Percentiles rank a stretch among this genome's conserved stretches.
Evolutionary conservation across 495 filamentous ascomycete genomes (phyloP).

Genomic region (Talaromyces adpressus): DNA sequence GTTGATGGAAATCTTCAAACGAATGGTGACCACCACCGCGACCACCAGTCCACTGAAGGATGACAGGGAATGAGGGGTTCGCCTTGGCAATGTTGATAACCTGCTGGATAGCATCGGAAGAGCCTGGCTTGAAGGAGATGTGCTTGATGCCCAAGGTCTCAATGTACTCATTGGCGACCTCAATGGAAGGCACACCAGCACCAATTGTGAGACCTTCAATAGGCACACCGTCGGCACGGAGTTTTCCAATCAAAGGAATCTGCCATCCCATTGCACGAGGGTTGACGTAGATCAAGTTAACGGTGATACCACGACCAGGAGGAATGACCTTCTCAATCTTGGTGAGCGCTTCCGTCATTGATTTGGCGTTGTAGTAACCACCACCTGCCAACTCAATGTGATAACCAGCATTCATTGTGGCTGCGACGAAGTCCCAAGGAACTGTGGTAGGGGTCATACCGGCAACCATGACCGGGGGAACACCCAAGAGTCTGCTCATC

Average conservation of each 20-base stretch:
- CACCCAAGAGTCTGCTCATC: conserved; percentile 25
- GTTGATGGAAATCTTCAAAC: conserved; percentile 44
- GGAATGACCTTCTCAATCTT: conserved; percentile 20
- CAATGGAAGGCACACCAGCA: conserved; percentile 43
- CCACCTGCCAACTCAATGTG: conserved; percentile 33
- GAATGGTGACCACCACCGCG: conserved; percentile 47
- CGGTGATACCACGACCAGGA: conserved; percentile 26
- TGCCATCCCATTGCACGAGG: conserved; percentile 31
- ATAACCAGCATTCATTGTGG: conserved; percentile 34
- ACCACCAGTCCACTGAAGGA: conserved; percentile 46
- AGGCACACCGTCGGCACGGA: conserved; percentile 18
- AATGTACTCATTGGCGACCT: conserved; percentile 41
- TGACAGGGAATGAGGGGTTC: conserved; percentile 38
- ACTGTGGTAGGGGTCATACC: conserved; percentile 40
- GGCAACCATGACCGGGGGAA: conserved; percentile 33
- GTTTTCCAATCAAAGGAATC: conserved; percentile 20
- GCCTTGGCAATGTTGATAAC: conserved; percentile 40
- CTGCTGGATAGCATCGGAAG: conserved; percentile 34
- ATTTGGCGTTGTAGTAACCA: conserved; percentile 21
- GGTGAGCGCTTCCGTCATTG: conserved; percentile 23
- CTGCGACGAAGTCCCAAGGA: conserved; percentile 29
- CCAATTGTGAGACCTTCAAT: conserved; percentile 40
- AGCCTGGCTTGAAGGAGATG: conserved; percentile 45
- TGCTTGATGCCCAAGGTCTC: conserved; percentile 38
- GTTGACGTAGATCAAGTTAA: conserved; percentile 34